Conservation (phyloP, 2,329 filamentous ascomycete genomes). For the Paraconiothyrium sp. region DNA sequence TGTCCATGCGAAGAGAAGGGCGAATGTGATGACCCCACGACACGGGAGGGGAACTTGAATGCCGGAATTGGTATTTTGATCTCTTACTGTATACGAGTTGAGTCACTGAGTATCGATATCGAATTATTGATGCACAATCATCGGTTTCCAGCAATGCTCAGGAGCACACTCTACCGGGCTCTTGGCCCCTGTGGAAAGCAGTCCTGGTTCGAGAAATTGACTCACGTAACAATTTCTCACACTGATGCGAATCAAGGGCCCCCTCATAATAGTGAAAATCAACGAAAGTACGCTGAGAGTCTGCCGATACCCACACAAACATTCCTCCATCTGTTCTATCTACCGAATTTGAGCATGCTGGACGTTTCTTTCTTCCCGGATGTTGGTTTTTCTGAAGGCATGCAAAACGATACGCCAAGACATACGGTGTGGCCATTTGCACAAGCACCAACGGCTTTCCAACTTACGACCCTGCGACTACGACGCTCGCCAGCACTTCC, state of each 20-base stretch:
- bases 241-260: background rate
- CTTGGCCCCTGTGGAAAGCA: constrained; percentile 1
- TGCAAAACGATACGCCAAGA: background rate
- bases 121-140: constrained; percentile 9
- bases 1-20: constrained; percentile 7
- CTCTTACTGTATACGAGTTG: constrained; percentile 1
- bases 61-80: constrained; percentile 9
- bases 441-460: background rate
- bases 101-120: constrained; percentile 1
- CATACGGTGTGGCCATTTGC: constrained; percentile 10
- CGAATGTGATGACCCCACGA: constrained; percentile 7
- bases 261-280: background rate
- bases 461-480: background rate
- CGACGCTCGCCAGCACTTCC: constrained; percentile 8
- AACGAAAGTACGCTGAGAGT: background rate
- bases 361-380: constrained; percentile 8
- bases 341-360: constrained; percentile 2
- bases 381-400: background rate
- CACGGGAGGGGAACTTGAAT: constrained; percentile 9
- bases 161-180: constrained; percentile 4
- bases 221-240: background rate
- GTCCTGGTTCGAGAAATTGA: constrained; percentile 10
- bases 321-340: constrained; percentile 9
- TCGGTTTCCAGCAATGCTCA: constrained; percentile 7
- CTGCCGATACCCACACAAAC: constrained; percentile 2